These are phyloP conservation scores for Candida easanensis DNA, from an alignment of 805 yeast genomes.

Conservation along the genomic window DNA sequence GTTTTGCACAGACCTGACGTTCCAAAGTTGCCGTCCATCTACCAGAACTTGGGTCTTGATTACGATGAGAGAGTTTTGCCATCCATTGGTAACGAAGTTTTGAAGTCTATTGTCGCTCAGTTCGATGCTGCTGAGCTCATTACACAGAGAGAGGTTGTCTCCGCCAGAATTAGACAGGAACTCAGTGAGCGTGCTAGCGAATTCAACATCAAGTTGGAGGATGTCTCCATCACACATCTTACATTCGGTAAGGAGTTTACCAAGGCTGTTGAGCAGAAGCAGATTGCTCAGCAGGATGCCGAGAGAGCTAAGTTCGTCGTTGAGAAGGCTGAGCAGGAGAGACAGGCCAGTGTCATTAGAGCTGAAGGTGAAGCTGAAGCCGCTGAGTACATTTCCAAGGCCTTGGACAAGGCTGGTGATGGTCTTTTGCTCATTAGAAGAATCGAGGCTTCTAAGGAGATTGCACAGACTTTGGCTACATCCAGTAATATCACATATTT, in stretches of 20 bases:
- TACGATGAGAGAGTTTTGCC: constrained; percentile 94
- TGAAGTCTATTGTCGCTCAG: constrained; percentile 88
- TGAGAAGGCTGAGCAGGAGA: constrained; percentile 95
- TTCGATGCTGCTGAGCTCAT: constrained; percentile 96
- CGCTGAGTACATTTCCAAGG: constrained; percentile 92
- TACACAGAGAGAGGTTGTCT: constrained; percentile 94
- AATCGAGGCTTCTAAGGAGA: constrained; percentile 94
- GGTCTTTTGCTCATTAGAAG: constrained; percentile 91
- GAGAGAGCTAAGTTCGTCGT: constrained; percentile 93
- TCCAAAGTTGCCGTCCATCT: constrained; percentile 72
- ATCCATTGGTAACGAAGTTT: constrained; percentile 87
- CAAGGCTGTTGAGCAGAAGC: constrained; percentile 97
- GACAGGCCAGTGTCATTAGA: constrained; percentile 90
- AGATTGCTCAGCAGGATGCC: constrained; percentile 99
- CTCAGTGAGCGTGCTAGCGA: constrained; percentile 79
- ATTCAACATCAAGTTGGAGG: constrained; percentile 89
- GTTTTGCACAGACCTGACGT: constrained; percentile 95
- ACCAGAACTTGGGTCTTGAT: constrained; percentile 88
- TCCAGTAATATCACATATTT: constrained; percentile 87
- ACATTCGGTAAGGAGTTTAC: constrained; percentile 96
- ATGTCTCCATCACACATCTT: constrained; percentile 96
- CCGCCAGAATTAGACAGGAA: constrained; percentile 85
- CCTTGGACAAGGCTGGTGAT: constrained; percentile 91
- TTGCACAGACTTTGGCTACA: constrained; percentile 81
- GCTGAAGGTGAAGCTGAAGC: constrained; percentile 99